These are phyloP conservation scores for Verticillium zaregamsianum DNA, from an alignment of 2,329 filamentous ascomycete species.

Conservation along the genomic window DNA sequence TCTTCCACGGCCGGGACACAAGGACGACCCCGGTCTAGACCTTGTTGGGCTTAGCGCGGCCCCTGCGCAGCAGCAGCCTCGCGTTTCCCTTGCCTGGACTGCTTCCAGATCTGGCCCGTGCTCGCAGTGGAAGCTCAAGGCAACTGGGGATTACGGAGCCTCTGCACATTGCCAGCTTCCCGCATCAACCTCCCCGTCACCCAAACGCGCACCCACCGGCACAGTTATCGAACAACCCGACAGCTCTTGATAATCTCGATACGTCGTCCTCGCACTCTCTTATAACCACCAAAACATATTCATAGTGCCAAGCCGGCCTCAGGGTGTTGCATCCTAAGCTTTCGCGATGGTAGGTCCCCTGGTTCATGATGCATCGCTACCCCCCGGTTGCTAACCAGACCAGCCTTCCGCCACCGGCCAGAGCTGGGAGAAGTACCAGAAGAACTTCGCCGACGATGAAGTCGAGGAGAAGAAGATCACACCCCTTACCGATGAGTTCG, in stretches of 20 bases:
- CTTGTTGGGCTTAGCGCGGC: not conserved
- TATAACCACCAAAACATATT: not conserved
- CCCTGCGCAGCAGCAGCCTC: conserved; percentile 11
- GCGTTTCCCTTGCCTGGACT: conserved; percentile 5
- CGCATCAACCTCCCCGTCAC: conserved; percentile 9
- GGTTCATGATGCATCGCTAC: not conserved
- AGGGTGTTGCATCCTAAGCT: conserved; percentile 22
- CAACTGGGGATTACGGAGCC: conserved; percentile 19
- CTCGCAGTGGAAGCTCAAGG: conserved; percentile 14
- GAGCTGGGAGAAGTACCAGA: conserved; percentile 99
- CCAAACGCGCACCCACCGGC: conserved; percentile 1
- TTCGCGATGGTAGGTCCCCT: conserved; percentile 36
- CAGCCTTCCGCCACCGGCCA: conserved; percentile 92
- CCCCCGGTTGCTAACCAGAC: conserved; percentile 26
- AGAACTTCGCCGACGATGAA: conserved; percentile 95
- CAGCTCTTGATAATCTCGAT: not conserved
- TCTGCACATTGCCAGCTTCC: conserved; percentile 7
- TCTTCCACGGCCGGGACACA: conserved; percentile 13
- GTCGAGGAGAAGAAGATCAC: conserved; percentile 99
- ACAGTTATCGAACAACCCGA: conserved; percentile 7
- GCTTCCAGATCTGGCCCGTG: conserved; percentile 10
- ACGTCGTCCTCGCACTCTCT: not conserved
- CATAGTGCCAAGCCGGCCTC: conserved; percentile 1
- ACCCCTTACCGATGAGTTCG: conserved; percentile 91
- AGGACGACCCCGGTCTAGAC: not conserved